Evolutionary conservation across 1,284 basidiomycete genomes (phyloP).

Genomic region (Sparassis latifolia): DNA sequence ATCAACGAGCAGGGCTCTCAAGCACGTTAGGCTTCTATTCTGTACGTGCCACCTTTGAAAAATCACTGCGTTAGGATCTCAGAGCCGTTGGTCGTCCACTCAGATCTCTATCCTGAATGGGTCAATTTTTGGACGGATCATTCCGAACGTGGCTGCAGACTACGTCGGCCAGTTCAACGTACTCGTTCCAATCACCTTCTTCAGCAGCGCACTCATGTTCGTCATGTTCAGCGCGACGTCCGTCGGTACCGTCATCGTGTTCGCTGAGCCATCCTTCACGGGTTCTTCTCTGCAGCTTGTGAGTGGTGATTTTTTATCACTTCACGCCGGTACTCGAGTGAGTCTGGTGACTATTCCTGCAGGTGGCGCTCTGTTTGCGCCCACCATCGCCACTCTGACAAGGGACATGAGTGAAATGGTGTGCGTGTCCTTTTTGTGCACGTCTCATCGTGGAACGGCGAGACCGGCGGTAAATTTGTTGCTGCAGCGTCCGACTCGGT

Average conservation of each 20-base stretch:
- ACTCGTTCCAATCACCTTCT: conserved; percentile 6
- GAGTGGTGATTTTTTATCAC: conserved; percentile 1
- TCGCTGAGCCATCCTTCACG: conserved; percentile 15
- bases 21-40: conserved; percentile 16
- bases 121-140: conserved; percentile 11
- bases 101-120: conserved; percentile 18
- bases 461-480: neutral
- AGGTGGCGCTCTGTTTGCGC: neutral
- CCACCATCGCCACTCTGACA: neutral
- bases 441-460: neutral
- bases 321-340: neutral
- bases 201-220: conserved; percentile 12
- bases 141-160: conserved; percentile 15
- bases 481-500: neutral
- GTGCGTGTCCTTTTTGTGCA: neutral
- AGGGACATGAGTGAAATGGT: neutral
- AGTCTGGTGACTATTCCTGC: neutral
- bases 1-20: conserved; percentile 15
- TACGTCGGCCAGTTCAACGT: conserved; percentile 15
- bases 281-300: conserved; percentile 19
- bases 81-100: neutral
- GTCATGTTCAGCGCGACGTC: conserved; percentile 13
- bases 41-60: neutral
- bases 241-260: conserved; percentile 9
- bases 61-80: neutral